phyloP scores from a whole-genome alignment of 2,329 filamentous ascomycete genomes.

The Emmonsiellopsis sp. region DNA sequence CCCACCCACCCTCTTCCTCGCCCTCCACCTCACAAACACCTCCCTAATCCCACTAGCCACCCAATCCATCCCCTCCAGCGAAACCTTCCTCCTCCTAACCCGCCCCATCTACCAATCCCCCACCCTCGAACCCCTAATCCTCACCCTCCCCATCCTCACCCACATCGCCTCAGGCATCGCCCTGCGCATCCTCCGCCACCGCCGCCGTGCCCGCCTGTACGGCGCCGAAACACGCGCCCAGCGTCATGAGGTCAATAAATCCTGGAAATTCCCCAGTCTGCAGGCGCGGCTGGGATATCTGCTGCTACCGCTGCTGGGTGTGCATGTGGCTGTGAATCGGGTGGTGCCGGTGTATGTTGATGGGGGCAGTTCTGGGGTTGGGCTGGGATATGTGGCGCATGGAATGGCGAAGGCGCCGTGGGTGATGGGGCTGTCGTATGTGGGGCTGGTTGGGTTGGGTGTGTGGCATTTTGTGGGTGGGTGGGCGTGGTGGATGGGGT shows the following conservation, averaged over 20 bases:
- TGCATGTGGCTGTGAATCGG: conserved; percentile 69
- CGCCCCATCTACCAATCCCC: conserved; percentile 86
- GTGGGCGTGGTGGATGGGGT: conserved; percentile 68
- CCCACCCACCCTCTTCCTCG: conserved; percentile 65
- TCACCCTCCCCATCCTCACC: conserved; percentile 62
- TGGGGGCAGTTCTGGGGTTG: conserved; percentile 78
- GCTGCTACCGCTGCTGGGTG: conserved; percentile 54
- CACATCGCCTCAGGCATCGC: conserved; percentile 71
- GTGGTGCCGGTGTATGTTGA: conserved; percentile 65
- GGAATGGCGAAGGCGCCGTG: conserved; percentile 65
- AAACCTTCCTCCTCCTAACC: conserved; percentile 81
- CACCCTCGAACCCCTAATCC: conserved; percentile 67
- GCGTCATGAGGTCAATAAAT: conserved; percentile 29
- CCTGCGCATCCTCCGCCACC: conserved; percentile 64
- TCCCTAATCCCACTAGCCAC: conserved; percentile 70
- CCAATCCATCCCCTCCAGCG: conserved; percentile 61
- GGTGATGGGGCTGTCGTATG: conserved; percentile 60
- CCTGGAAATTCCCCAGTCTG: conserved; percentile 64
- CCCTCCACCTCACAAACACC: conserved; percentile 71
- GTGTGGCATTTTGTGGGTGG: conserved; percentile 78
- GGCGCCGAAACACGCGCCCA: conserved; percentile 55
- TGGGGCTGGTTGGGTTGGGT: conserved; percentile 55
- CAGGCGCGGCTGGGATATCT: conserved; percentile 65
- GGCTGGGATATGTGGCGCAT: conserved; percentile 73
- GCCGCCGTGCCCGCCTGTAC: conserved; percentile 63